Evolutionary conservation across 768 basidiomycete species (phyloP), one percentile per base, ranked within the genome.

Genomic region (Termitomyces sp.): DNA sequence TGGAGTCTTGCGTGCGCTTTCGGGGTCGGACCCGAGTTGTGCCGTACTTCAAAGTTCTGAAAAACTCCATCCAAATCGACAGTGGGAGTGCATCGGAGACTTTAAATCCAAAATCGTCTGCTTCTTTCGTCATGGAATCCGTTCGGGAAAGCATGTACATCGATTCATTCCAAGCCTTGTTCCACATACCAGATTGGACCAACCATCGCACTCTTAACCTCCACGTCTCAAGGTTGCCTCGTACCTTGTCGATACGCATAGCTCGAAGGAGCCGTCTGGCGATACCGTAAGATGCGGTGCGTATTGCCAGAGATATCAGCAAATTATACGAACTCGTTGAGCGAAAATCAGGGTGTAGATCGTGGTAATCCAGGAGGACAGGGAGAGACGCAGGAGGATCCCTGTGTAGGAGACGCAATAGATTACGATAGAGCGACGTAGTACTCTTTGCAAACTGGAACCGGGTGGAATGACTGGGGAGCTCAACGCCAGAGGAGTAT

Each of bases 181-280:
- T 68, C 87, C 87, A 89, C 46, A 67, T 69, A 8, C 83, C 87
- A 4, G 75, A 74, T 49, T 79, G 75, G 48, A 89, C 74, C 54
- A 86, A 70, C 74, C 78, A 82, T 20, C 89, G 81, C 61, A 82
- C 77, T 57, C 76, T 74, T 41, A 89, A 70, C 69, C 81, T 80
- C 69, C 77, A 74, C 1, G 88, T 88, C 64, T 86, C 82, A 50
- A 78, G 57, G 67, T 87, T 78, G 36, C 68, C 71, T 4, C 64
- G 66, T 3, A 87, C 64, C 6, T 70, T 65, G 32, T 77, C 77
- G 30, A 65, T 61, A 23, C 71, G 70, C 82, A 89, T 87, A 43
- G 69, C 69, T 10, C 56, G 49, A 18, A 89, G 69, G 49, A 91
- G 71, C 50, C 71, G 70, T 32, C 63, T 66, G 12, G 78, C 82